Evolutionary conservation across 2,329 filamentous ascomycete species (phyloP).

Genomic region (Leptographium flavum): DNA sequence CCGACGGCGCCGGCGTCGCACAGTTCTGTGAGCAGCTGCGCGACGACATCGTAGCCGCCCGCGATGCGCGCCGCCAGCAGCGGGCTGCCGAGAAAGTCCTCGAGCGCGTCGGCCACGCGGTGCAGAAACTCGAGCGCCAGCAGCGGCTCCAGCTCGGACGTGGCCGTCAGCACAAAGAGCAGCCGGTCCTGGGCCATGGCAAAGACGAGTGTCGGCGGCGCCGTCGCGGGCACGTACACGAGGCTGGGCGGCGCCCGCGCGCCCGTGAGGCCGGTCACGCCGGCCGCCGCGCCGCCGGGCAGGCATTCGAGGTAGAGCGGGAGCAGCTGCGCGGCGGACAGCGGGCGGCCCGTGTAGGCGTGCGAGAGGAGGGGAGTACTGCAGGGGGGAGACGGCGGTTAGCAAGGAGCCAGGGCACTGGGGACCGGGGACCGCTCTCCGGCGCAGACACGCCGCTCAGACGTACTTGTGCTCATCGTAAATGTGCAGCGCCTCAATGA

Average conservation of each 20-base stretch:
- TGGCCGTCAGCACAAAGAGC: conserved; percentile 70
- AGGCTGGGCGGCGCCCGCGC: conserved; percentile 60
- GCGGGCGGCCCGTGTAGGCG: conserved; percentile 70
- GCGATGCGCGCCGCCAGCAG: conserved; percentile 78
- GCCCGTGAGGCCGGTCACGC: neutral
- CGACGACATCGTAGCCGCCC: conserved; percentile 80
- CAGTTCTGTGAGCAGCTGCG: conserved; percentile 88
- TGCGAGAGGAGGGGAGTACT: conserved; percentile 81
- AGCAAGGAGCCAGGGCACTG: neutral
- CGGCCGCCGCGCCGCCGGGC: neutral
- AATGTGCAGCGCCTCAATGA: conserved; percentile 91
- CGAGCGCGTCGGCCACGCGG: conserved; percentile 78
- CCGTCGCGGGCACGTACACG: conserved; percentile 69
- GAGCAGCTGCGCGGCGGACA: conserved; percentile 61
- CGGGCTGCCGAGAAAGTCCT: conserved; percentile 86
- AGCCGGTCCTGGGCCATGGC: conserved; percentile 74
- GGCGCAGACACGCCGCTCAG: neutral
- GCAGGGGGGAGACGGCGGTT: neutral
- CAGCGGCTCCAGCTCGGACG: conserved; percentile 77
- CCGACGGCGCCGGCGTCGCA: conserved; percentile 80
- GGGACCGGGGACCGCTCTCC: neutral
- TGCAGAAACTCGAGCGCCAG: conserved; percentile 90
- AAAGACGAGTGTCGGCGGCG: conserved; percentile 78
- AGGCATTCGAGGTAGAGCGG: conserved; percentile 78
- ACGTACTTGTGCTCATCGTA: conserved; percentile 87